Conservation (phyloP, 495 filamentous ascomycete genomes). For the Melanomma pulvis-pyrius region DNA sequence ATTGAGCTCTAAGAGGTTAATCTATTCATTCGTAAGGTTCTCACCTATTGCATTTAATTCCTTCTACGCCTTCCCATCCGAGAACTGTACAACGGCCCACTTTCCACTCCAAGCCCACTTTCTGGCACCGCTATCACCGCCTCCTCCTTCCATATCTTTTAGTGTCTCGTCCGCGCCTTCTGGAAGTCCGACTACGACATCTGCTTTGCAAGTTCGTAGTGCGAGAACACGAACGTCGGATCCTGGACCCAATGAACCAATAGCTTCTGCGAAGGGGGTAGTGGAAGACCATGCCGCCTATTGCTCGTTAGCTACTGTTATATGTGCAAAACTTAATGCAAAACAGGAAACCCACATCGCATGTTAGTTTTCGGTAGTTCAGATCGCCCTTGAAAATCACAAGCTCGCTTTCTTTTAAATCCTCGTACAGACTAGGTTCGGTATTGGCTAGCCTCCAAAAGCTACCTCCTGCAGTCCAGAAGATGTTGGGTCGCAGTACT, state of each 20-base stretch:
- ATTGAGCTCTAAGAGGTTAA: too few relatives aligned
- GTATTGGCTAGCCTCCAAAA: constrained; percentile 81
- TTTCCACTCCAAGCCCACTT: constrained; percentile 99
- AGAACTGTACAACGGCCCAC: constrained; percentile 94
- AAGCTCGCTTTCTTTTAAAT: constrained; percentile 82
- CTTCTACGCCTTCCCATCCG: constrained; percentile 61
- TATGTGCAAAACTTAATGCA: neutral
- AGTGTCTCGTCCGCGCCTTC: constrained; percentile 80
- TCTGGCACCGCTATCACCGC: constrained; percentile 67
- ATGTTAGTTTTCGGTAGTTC: constrained; percentile 90
- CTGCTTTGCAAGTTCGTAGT: constrained; percentile 92
- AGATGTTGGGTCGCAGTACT: constrained; percentile 74
- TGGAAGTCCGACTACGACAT: constrained; percentile 87
- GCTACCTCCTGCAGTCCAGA: constrained; percentile 85
- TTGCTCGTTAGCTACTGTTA: constrained; percentile 18
- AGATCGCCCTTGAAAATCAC: constrained; percentile 96
- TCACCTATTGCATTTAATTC: too few relatives aligned
- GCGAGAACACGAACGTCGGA: constrained; percentile 81
- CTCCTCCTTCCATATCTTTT: constrained; percentile 65
- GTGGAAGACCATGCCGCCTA: constrained; percentile 85
- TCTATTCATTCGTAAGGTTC: too few relatives aligned
- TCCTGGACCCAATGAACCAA: constrained; percentile 80
- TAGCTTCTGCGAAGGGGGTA: constrained; percentile 80
- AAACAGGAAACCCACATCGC: constrained; percentile 65
- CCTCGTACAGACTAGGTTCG: constrained; percentile 68